Evolutionary conservation across 768 basidiomycete genomes (phyloP), one percentile per base, ranked within the genome.

Genomic region (Boletus barrowsii): DNA sequence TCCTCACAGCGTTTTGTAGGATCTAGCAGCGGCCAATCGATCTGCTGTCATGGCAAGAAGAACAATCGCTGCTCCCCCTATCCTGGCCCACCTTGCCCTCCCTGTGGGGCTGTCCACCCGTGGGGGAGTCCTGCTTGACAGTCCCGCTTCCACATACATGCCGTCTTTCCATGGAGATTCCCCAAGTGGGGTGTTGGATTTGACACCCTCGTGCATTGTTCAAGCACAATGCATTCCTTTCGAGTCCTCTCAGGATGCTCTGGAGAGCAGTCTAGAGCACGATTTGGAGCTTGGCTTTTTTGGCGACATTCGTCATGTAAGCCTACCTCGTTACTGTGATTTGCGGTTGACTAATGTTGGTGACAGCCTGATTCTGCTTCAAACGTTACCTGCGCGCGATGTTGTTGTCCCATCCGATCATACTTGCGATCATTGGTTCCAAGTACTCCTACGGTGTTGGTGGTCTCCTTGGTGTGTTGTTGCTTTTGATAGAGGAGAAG

Each of bases 131-230:
- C 2, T 87, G 85, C 61, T 58, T 68, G 14, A 59, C 68, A 2
- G 77, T 82, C 57, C 67, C 74, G 68, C 32, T 79, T 30, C 63
- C 65, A 37, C 84, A 92, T 29, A 89, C 93, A 70, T 79, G 87
- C 81, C 17, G 93, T 97, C 7, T 89, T 87, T 68, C 83, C 80
- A 72, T n/a, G 82, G 88, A 92, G 90, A 73, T 68, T 88, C 42
- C 88, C 84, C 4, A 82, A 87, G 98, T 62, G 87, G 90, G 20
- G 93, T 91, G 1, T 72, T 98, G 32, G 95, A 98, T 68, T 80
- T 97, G 55, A 82, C 97, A 29, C 95, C 96, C 79, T 87, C 44
- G 73, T 98, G 10, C 73, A 4, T 24, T 97, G 6, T 92, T 98
- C 71, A 90, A 91, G 62, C 76, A 87, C 37, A 76, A 79, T 29